Base-by-base conservation (phyloP, 257 asterid species). In the Solanum megistacrolobum region DNA sequence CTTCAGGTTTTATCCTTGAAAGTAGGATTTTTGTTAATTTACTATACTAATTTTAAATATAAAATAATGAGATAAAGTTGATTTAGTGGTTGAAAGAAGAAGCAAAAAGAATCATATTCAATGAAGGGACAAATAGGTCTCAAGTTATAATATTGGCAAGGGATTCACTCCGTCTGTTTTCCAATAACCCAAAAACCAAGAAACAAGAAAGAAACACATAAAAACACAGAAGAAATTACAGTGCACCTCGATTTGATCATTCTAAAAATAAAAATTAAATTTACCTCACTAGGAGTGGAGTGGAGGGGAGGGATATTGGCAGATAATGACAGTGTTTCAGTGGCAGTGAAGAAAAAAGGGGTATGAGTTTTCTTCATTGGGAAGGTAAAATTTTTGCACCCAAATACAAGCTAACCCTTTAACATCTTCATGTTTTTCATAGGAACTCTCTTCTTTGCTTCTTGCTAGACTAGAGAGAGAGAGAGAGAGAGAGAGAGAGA, bases 361-460 rank as follows among this genome's bases (percentile, higher is more conserved):
- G 94, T 52, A 90, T 89, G 95, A 89, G 94, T 92, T 94, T n/a
- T n/a, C n/a, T 93, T 95, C 98, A 93, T 96, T 89, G 99, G 98
- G 98, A 96, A 96, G 98, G 97, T 93, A 95, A 94, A 93, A 88
- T 85, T 90, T 92, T 87, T 38, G 34, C 78, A 68, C 58, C 60
- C 90, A 87, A 82, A 85, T 55, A 89, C 46, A 55, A 68, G 48
- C 87, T 34, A 27, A 85, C 68, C 58, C 16, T 34, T 69, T 55
- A 60, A 58, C 84, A 74, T 68, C 48, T 39, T 35, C 39, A 36
- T n/a, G 84, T 46, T 85, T 29, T 58, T 27, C 52, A 9, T 43
- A 4, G 25, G 18, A 41, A 32, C 48, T 55, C n/a, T n/a, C 83
- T 35, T 83, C 76, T 39, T 76, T 66, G 29, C 20, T 52, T 83